Conservation (phyloP, 139 green algal species). For the Closterium sp. region DNA sequence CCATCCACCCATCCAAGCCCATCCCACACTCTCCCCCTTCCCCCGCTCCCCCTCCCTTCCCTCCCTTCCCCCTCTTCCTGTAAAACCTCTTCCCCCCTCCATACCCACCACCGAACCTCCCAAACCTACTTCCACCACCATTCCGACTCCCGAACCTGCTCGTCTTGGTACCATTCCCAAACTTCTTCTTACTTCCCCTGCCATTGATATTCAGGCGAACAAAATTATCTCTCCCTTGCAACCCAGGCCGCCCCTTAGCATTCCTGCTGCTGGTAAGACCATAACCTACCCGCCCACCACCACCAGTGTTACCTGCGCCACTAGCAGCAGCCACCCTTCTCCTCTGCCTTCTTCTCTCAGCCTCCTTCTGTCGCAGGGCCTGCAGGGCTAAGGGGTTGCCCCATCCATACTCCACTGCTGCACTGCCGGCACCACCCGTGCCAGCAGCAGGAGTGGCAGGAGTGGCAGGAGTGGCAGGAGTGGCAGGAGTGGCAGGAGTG, state of each 20-base stretch:
- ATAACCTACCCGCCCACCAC: neutral
- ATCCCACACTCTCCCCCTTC: conserved; percentile 8
- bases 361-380: neutral
- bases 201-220: conserved; percentile 43
- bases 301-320: neutral
- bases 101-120: neutral
- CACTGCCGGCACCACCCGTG: neutral
- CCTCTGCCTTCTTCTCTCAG: neutral
- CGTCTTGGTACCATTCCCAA: neutral
- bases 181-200: neutral
- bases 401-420: neutral
- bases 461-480: neutral
- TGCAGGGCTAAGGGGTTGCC: neutral
- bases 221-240: conserved; percentile 40
- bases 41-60: neutral
- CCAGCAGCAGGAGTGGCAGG: neutral
- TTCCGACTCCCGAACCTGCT: neutral
- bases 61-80: neutral
- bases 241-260: neutral
- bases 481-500: neutral
- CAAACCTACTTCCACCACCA: conserved; percentile 1
- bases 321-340: neutral
- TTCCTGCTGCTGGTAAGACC: neutral
- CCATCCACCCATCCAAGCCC: neutral
- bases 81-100: neutral